A percentile compares a stretch with the other conserved stretches of the same genome.
Evolutionary conservation across 1,139 yeast species (phyloP).

Genomic region (Pichia sp.): DNA sequence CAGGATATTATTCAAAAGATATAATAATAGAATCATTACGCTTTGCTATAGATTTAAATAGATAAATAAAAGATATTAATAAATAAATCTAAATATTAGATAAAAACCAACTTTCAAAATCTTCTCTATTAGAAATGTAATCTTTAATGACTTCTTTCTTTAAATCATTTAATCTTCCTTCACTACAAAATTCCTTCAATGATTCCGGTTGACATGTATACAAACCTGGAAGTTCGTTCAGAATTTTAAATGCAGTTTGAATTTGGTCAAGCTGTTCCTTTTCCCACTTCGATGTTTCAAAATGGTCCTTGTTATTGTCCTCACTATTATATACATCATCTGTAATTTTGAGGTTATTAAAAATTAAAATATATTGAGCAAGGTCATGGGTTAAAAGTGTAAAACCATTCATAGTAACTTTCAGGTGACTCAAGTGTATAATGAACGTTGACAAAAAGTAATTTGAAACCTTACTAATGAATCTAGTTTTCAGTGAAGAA

Average conservation of each 20-base stretch:
- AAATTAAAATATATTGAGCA: conserved; percentile 65
- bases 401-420: conserved; percentile 79
- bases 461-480: conserved; percentile 46
- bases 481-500: conserved; percentile 18
- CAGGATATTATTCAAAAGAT: no score
- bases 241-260: conserved; percentile 60
- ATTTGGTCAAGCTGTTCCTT: conserved; percentile 31
- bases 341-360: conserved; percentile 49
- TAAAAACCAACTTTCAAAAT: conserved; percentile 21
- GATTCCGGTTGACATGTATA: conserved; percentile 76
- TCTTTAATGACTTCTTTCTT: conserved; percentile 44
- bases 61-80: neutral
- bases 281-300: conserved; percentile 8
- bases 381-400: conserved; percentile 79
- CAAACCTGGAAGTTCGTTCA: conserved; percentile 78
- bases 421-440: conserved; percentile 69
- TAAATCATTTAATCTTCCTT: conserved; percentile 69
- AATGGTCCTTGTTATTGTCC: neutral
- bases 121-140: conserved; percentile 15
- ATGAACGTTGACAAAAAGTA: conserved; percentile 54
- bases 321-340: neutral
- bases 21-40: neutral
- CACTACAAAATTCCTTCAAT: conserved; percentile 71
- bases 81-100: conserved; percentile 14
- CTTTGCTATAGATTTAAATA: neutral